phyloP scores from a whole-genome alignment of 352 stramenopile species.

The Globisporangium perplexum region DNA sequence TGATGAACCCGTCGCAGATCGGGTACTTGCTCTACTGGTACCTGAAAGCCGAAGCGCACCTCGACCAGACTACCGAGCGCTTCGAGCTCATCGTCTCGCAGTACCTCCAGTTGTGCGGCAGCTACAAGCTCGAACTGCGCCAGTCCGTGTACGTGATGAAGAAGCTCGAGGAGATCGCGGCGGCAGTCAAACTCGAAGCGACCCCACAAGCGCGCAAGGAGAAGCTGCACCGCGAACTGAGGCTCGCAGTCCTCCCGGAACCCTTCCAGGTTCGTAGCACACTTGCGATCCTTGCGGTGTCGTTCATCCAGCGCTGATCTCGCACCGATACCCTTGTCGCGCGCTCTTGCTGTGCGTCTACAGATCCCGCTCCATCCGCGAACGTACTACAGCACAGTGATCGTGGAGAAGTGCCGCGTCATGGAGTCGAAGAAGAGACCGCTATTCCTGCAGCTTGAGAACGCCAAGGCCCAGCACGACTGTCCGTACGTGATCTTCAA shows the following conservation, averaged over 20 bases:
- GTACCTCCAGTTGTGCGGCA: conserved; percentile 87
- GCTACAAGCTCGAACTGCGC: conserved; percentile 83
- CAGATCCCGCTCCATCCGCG: conserved; percentile 80
- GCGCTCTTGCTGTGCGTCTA: not conserved
- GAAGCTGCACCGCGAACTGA: conserved; percentile 56
- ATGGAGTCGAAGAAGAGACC: conserved; percentile 94
- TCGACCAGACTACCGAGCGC: conserved; percentile 48
- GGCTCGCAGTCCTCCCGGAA: conserved; percentile 53
- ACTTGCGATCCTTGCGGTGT: not conserved
- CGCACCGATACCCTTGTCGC: not conserved
- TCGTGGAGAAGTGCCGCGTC: conserved; percentile 81
- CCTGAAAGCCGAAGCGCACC: conserved; percentile 63
- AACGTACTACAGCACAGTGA: conserved; percentile 73
- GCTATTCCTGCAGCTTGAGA: conserved; percentile 84
- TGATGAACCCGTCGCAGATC: conserved; percentile 74
- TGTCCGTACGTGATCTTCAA: conserved; percentile 89
- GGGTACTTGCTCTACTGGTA: conserved; percentile 85
- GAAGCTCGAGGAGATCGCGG: conserved; percentile 78
- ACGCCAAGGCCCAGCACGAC: conserved; percentile 52
- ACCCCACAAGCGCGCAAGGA: conserved; percentile 30
- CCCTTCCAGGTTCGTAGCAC: conserved; percentile 61
- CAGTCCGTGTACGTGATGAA: conserved; percentile 92
- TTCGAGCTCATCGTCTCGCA: conserved; percentile 67
- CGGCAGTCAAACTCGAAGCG: conserved; percentile 48
- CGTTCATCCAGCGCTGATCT: not conserved